Conservation (phyloP, 495 filamentous ascomycete genomes). For the Pyrenula aspistea region DNA sequence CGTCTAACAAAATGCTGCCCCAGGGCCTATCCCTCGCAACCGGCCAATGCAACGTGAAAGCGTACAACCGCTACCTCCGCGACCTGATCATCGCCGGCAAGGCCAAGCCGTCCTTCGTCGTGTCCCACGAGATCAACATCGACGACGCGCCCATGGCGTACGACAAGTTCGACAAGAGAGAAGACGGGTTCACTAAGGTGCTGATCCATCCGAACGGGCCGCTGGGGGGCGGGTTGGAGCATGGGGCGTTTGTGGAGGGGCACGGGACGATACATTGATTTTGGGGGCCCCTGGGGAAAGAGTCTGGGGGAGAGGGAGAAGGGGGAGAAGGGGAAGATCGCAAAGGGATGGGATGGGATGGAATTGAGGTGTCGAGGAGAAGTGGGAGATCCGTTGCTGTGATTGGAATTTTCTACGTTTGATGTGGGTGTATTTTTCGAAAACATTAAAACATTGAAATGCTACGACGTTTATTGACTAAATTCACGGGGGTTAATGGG, state of each 20-base stretch:
- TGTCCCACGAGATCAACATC: constrained; percentile 42
- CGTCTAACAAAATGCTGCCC: constrained; percentile 1
- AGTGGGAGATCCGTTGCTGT: too few species aligned
- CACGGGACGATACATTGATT: neutral
- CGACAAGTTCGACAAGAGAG: constrained; percentile 35
- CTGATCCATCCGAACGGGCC: constrained; percentile 29
- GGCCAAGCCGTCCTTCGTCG: constrained; percentile 45
- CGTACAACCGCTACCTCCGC: constrained; percentile 43
- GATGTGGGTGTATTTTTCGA: too few species aligned
- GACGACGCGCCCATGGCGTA: constrained; percentile 40
- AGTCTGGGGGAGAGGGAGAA: too few species aligned
- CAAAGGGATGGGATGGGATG: too few species aligned
- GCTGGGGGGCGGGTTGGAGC: constrained; percentile 4
- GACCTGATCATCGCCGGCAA: constrained; percentile 46
- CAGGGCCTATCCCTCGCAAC: constrained; percentile 36
- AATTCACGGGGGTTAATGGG: too few species aligned
- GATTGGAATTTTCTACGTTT: too few species aligned
- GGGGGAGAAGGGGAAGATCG: too few species aligned
- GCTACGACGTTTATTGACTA: too few species aligned
- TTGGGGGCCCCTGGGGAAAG: too few species aligned
- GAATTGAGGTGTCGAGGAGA: too few species aligned
- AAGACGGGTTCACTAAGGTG: constrained; percentile 37
- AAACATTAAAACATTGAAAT: too few species aligned
- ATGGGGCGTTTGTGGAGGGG: neutral
- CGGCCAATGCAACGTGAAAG: constrained; percentile 49